Percentiles rank a stretch among this genome's conserved stretches.
Evolutionary conservation across 139 green algal genomes (phyloP).

Genomic region (Picochlorum costavermella): DNA sequence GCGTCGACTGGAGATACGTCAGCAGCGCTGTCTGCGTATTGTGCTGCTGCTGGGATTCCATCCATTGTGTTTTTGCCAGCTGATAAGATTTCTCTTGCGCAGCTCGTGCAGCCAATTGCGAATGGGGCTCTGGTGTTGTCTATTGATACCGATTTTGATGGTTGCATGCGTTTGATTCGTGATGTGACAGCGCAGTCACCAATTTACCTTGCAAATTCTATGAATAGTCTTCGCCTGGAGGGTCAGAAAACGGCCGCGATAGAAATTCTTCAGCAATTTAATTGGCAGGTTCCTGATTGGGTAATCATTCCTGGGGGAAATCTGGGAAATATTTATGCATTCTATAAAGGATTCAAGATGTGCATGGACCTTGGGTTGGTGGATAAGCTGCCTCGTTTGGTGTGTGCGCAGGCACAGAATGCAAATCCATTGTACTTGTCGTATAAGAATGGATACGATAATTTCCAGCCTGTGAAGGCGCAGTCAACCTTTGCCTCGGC

Average conservation of each 20-base stretch:
- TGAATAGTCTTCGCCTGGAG: conserved; percentile 97
- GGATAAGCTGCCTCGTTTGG: conserved; percentile 85
- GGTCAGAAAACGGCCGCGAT: conserved; percentile 99
- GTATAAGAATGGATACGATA: conserved; percentile 66
- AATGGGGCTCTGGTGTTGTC: conserved; percentile 95
- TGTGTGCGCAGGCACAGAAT: conserved; percentile 80
- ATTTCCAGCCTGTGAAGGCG: conserved; percentile 86
- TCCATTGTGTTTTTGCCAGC: conserved; percentile 98
- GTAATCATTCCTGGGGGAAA: conserved; percentile 97
- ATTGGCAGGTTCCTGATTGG: conserved; percentile 98
- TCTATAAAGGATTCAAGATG: conserved; percentile 97
- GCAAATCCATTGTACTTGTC: conserved; percentile 96
- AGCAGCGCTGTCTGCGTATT: conserved; percentile 95
- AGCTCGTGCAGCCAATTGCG: conserved; percentile 98
- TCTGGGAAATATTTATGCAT: conserved; percentile 99
- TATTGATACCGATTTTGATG: conserved; percentile 99
- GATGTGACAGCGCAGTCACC: conserved; percentile 83
- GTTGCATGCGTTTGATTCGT: conserved; percentile 98
- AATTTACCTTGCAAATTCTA: conserved; percentile 99
- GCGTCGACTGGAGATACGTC: conserved; percentile 98
- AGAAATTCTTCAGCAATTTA: conserved; percentile 99
- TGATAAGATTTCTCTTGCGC: conserved; percentile 96
- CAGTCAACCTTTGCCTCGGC: conserved; percentile 91
- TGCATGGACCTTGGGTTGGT: conserved; percentile 88
- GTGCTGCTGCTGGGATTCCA: conserved; percentile 89